Percentiles rank a stretch among this genome's conserved stretches.
These are phyloP conservation scores for Aschersonia sp. DNA, from an alignment of 2,329 filamentous ascomycete genomes.

Conservation along the genomic window DNA sequence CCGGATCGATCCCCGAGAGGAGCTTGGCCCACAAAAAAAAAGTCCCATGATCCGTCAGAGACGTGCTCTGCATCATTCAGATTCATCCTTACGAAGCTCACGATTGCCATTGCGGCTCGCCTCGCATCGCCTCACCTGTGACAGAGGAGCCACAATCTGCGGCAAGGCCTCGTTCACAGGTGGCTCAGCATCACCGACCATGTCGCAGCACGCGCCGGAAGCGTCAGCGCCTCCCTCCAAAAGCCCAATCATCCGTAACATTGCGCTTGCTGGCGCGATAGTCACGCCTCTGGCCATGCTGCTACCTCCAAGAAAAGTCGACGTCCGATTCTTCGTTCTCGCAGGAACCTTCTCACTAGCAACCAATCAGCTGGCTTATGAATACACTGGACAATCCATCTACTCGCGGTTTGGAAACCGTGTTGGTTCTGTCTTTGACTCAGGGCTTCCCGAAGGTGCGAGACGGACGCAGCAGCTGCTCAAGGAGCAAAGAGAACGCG, in stretches of 20 bases:
- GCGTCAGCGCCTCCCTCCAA: constrained; percentile 15
- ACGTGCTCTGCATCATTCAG: too few species aligned
- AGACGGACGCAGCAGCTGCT: constrained; percentile 30
- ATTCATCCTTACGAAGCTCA: too few species aligned
- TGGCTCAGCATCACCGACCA: neutral
- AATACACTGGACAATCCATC: constrained; percentile 41
- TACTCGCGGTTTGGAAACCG: constrained; percentile 30
- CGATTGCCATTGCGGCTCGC: too few species aligned
- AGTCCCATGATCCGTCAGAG: too few species aligned
- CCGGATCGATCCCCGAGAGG: too few species aligned
- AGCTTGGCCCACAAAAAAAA: too few species aligned
- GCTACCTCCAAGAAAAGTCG: constrained; percentile 35
- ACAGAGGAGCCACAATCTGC: too few species aligned
- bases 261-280: constrained; percentile 31
- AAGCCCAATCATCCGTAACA: constrained; percentile 28
- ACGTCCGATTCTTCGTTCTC: constrained; percentile 35
- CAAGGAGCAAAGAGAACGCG: constrained; percentile 27
- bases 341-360: constrained; percentile 34
- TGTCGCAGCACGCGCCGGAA: neutral
- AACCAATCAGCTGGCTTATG: constrained; percentile 39
- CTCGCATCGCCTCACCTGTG: too few species aligned
- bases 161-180: too few species aligned
- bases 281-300: constrained; percentile 31
- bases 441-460: constrained; percentile 42
- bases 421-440: constrained; percentile 28